These are phyloP conservation scores for Trichophyton verrucosum DNA, from an alignment of 2,329 filamentous ascomycete genomes.

Conservation along the genomic window DNA sequence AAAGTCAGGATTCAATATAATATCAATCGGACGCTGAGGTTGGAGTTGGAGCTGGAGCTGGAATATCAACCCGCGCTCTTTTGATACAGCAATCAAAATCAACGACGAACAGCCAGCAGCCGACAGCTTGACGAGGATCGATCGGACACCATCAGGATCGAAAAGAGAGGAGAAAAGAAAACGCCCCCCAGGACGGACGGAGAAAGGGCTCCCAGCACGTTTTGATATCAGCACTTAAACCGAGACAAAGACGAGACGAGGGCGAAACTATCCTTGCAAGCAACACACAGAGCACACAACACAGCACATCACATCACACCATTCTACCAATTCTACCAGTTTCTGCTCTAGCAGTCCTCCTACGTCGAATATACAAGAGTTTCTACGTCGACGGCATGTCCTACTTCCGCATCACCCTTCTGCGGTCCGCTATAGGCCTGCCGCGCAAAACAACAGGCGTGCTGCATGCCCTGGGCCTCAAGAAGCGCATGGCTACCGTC, in stretches of 20 bases:
- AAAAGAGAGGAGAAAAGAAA: too few species aligned
- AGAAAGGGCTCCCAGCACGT: neutral
- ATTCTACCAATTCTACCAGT: too few species aligned
- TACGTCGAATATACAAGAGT: neutral
- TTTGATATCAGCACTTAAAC: neutral
- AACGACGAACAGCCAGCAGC: too few species aligned
- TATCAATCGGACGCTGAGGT: too few species aligned
- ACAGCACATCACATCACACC: too few species aligned
- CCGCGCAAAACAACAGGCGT: slow-evolving; percentile 68
- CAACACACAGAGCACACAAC: neutral
- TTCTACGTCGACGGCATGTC: slow-evolving; percentile 41
- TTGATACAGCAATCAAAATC: too few species aligned
- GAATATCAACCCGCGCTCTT: too few species aligned
- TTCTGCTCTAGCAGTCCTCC: neutral
- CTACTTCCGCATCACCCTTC: slow-evolving; percentile 82
- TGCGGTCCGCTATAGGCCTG: slow-evolving; percentile 80
- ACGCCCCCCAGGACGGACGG: too few species aligned
- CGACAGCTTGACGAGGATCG: too few species aligned
- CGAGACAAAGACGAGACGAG: neutral
- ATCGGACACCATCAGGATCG: too few species aligned
- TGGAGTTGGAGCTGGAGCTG: too few species aligned
- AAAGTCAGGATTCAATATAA: too few species aligned
- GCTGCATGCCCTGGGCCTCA: slow-evolving; percentile 72
- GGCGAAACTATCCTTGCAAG: neutral
- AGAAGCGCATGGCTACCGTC: slow-evolving; percentile 72